A percentile compares a stretch with the other conserved stretches of the same genome.
Conservation (phyloP, 768 basidiomycete genomes). For the Pisolithus tinctorius region DNA sequence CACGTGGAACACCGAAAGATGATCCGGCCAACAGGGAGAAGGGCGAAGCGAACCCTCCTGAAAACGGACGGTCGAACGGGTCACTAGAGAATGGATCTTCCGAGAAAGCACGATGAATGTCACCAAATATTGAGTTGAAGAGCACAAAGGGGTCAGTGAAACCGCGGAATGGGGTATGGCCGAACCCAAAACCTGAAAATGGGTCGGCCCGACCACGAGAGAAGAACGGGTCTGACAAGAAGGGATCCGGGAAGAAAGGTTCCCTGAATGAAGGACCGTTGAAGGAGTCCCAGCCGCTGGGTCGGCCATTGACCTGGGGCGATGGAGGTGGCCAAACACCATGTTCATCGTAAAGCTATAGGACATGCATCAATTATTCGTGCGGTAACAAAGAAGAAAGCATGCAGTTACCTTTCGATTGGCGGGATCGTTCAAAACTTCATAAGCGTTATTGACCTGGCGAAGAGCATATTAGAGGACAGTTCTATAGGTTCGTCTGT, state of each 20-base stretch:
- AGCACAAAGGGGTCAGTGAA: conserved; percentile 75
- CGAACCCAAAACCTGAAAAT: conserved; percentile 18
- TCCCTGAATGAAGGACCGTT: conserved; percentile 10
- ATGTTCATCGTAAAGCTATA: conserved; percentile 59
- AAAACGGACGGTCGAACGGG: conserved; percentile 12
- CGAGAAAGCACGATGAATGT: conserved; percentile 31
- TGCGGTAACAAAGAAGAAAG: neutral
- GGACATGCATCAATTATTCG: neutral
- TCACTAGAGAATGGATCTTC: conserved; percentile 31
- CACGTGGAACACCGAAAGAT: conserved; percentile 2
- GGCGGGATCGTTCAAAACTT: conserved; percentile 56
- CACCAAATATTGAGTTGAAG: conserved; percentile 66
- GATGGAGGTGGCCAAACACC: conserved; percentile 72
- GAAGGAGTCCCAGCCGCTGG: conserved; percentile 13
- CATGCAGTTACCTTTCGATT: conserved; percentile 44
- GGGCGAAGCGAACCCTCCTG: conserved; percentile 7
- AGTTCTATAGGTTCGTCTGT: conserved; percentile 20
- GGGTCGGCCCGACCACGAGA: conserved; percentile 19
- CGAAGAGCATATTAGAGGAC: conserved; percentile 9
- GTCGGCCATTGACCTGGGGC: conserved; percentile 10
- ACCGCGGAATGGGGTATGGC: conserved; percentile 14
- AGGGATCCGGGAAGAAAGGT: conserved; percentile 15
- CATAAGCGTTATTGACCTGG: conserved; percentile 74
- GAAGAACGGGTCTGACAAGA: conserved; percentile 6
- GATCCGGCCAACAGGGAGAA: conserved; percentile 5